Base-by-base conservation (phyloP, 2,329 filamentous ascomycete species). In the Claviceps capensis region DNA sequence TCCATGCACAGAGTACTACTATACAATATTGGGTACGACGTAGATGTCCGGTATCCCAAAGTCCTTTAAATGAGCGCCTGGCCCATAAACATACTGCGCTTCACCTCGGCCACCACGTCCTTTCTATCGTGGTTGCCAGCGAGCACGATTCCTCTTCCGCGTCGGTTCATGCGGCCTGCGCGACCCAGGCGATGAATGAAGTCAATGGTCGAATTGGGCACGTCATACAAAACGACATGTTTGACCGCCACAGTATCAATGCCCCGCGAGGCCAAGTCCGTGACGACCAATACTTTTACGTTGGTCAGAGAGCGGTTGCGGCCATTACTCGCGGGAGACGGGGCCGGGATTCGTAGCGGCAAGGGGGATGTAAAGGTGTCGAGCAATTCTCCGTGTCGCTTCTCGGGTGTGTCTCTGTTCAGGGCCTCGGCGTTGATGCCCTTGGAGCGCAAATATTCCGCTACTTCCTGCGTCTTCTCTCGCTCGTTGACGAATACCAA, bases 401-500 rank as follows among this genome's bases (percentile, higher is more conserved):
- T 78, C 59, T 90, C 85, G 17, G 82, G 77, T 0, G 86, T 88
- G 65, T 98, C 93, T 50, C 93, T 79, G 61, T 88, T 88, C 52
- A 98, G 76, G 0, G 90, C 86, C 14, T 86, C 74, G 5, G 91
- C 90, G 59, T 95, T 85, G 60, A 98, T 89, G 52, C 90, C 90
- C 71, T 96, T 96, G 49, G 79, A 79, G 13, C 74, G 72, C 0
- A 98, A 80, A 65, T 86, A 98, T 1, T 82, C 71, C 13, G 90
- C 83, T 0, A 98, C 76, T 62, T 90, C 81, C 53, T 85, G 78
- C 0, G 91, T 88, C 63, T 87, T 88, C 63, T 95, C 89, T 38
- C 93, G 85, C 73, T 97, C 89, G 67, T 97, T 97, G 65, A 97
- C 91, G 62, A 97, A 97, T 3, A 97, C 89, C 53, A 97, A 81